These are phyloP conservation scores for Copromyces sp. DNA, from an alignment of 495 filamentous ascomycete genomes.

Conservation along the genomic window DNA sequence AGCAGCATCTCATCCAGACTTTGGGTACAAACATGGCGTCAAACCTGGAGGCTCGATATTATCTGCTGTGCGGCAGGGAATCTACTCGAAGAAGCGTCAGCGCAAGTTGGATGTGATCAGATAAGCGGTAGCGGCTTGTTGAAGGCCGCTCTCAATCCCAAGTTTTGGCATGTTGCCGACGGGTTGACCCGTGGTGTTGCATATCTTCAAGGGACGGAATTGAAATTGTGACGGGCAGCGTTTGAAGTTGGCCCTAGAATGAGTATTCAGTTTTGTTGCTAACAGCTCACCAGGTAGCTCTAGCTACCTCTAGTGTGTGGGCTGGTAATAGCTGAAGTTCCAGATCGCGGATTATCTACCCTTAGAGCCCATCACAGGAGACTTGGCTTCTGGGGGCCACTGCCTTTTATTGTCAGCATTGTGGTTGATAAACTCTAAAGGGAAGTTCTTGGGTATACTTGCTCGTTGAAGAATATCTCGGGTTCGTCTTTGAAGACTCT, in stretches of 20 bases:
- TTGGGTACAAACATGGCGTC: neutral
- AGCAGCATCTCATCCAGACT: neutral
- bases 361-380: neutral
- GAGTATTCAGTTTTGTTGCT: neutral
- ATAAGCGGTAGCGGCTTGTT: neutral
- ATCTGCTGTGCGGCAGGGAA: neutral
- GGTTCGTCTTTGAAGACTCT: neutral
- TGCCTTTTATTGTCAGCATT: neutral
- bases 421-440: neutral
- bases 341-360: neutral
- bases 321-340: neutral
- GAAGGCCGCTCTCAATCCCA: neutral
- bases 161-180: neutral
- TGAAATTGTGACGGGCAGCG: neutral
- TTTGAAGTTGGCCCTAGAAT: neutral
- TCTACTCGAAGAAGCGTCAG: neutral
- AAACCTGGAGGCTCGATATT: neutral
- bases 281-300: neutral
- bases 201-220: neutral
- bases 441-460: neutral
- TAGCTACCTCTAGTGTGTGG: neutral
- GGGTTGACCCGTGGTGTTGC: neutral
- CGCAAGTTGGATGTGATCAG: neutral
- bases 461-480: neutral
- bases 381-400: neutral